Evolutionary conservation across 257 asterid genomes (phyloP).

Genomic region (Eucommia ulmoides): DNA sequence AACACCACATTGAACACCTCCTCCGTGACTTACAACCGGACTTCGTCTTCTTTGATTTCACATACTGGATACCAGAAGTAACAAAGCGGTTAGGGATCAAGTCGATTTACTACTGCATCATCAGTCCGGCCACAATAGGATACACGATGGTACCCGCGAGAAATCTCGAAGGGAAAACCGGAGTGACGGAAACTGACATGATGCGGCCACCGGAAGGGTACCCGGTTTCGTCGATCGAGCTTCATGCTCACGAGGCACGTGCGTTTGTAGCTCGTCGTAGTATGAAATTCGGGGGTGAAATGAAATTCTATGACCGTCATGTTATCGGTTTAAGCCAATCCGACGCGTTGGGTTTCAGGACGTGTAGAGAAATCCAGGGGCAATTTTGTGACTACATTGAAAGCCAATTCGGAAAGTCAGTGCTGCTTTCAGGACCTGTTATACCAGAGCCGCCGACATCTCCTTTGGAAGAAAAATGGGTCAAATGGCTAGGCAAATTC

Average conservation of each 20-base stretch:
- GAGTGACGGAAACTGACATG: conserved; percentile 11
- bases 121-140: conserved; percentile 23
- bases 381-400: conserved; percentile 20
- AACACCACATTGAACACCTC: conserved; percentile 5
- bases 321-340: conserved; percentile 12
- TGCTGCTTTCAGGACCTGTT: conserved; percentile 33
- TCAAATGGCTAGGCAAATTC: conserved; percentile 14
- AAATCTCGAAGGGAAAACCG: conserved; percentile 1
- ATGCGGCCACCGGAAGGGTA: conserved; percentile 30
- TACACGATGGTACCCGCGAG: conserved; percentile 20
- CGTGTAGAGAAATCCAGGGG: conserved; percentile 34
- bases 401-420: conserved; percentile 22
- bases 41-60: conserved; percentile 13
- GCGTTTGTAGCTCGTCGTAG: conserved; percentile 5
- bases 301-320: conserved; percentile 21
- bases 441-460: conserved; percentile 20
- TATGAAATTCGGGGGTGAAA: conserved; percentile 15
- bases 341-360: conserved; percentile 29
- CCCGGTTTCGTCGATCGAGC: conserved; percentile 18
- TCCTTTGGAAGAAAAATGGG: too few species aligned
- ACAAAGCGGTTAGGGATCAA: conserved; percentile 17
- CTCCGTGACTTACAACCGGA: conserved; percentile 8
- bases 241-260: conserved; percentile 30
- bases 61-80: conserved; percentile 14
- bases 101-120: conserved; percentile 22